phyloP scores from a whole-genome alignment of 192 early-diverging fungal species.

The Backusella psychrophila region DNA sequence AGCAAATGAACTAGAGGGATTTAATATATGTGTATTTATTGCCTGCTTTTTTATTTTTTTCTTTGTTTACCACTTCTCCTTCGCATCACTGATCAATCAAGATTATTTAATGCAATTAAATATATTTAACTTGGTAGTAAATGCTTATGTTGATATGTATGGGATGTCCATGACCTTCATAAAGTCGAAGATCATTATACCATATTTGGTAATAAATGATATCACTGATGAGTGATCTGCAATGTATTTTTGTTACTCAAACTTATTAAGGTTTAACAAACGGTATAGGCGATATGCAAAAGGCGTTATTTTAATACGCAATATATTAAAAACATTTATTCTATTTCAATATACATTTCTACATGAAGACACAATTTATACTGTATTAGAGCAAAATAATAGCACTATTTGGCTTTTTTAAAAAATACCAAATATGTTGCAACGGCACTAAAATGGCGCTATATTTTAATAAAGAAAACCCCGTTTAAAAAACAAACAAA shows the following conservation, averaged over 20 bases:
- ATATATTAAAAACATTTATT: not conserved
- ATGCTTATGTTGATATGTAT: not conserved
- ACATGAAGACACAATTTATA: not conserved
- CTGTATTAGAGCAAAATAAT: not conserved
- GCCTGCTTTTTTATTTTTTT: not conserved
- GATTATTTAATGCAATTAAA: not conserved
- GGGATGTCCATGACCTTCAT: not conserved
- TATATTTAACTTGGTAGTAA: not conserved
- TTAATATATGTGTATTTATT: not conserved
- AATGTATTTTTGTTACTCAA: not conserved
- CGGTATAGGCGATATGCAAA: not conserved
- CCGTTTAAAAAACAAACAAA: not conserved
- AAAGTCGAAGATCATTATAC: not conserved
- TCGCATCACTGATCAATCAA: not conserved
- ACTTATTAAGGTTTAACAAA: not conserved
- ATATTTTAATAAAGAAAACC: not conserved
- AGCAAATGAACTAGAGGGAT: not conserved
- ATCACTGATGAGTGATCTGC: not conserved
- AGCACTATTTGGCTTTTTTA: not conserved
- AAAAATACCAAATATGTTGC: not conserved
- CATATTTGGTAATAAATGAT: slow-evolving; percentile 4
- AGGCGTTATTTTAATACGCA: not conserved
- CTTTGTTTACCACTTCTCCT: not conserved
- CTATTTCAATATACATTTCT: not conserved
- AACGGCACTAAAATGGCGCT: not conserved